Base-by-base conservation (phyloP, 306 rosid species). In the Acacia crassicarpa region DNA sequence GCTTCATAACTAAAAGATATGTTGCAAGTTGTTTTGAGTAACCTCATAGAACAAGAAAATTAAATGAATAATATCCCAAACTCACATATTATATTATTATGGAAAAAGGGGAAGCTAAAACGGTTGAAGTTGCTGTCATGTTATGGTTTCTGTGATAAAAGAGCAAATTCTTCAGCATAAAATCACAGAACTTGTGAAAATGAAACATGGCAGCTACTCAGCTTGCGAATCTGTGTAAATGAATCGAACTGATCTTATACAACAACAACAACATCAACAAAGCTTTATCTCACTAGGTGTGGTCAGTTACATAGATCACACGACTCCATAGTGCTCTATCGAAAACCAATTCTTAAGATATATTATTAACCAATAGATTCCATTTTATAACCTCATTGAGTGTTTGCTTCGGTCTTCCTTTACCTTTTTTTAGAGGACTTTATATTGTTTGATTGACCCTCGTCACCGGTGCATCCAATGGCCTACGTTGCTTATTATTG, bases 201-300 rank as follows among this genome's bases (percentile, higher is more conserved):
- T 81, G 70, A 69, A 83, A 78, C 62, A 30, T 49, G 74, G 72
- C 79, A 62, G 17, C 46, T 81, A 27, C 41, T 72, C 25, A 41
- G 85, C 41, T 51, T 48, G 35, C 19, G 35, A 44, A 53, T 76
- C 56, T 75, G 20, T 69, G 74, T 44, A 45, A 27, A 40, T 48
- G 49, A 12, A 33, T 51, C 61, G 17, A 74, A 25, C 72, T 81
- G 35, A 69, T 82, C 63, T 56, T 15, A 66, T 62, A 38, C 41
- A 38, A 38, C 41, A 38, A 38, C 41, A 6, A 6, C 41, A 38
- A 38, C 41, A 35, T 4, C 7, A 38, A 1, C 41, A 38, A 38
- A 38, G 41, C 41, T 8, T 38, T 38, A 38, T 38, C 41, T 1
- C 41, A 38, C 8, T 38, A 5, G 8, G 41, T 38, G 41, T 6